Percentiles rank a stretch among this genome's conserved stretches.
Evolutionary conservation across 139 green algal genomes (phyloP).

Genomic region (Closterium sp.): DNA sequence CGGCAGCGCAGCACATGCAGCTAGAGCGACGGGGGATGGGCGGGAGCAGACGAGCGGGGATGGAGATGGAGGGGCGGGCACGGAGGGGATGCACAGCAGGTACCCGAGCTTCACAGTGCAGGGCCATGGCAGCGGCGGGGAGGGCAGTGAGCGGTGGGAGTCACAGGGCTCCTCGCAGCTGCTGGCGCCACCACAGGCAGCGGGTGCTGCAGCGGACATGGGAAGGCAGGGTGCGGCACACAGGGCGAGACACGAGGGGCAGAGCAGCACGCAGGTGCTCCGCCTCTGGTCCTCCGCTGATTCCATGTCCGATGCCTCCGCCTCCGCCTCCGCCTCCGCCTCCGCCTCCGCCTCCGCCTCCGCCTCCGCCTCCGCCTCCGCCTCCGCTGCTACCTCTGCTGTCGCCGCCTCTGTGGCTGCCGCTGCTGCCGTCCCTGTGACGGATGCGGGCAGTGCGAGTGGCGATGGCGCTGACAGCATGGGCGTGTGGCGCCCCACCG

Average conservation of each 20-base stretch:
- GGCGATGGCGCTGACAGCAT: not conserved
- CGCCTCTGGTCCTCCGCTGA: not conserved
- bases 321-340: not conserved
- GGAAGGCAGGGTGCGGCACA: no score
- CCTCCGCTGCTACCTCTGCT: no score
- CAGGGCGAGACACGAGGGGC: not conserved
- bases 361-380: not conserved
- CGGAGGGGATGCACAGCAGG: not conserved
- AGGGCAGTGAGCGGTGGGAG: not conserved
- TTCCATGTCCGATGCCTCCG: not conserved
- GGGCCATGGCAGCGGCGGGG: not conserved
- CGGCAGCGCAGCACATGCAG: no score
- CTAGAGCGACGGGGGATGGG: not conserved
- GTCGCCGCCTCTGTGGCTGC: not conserved
- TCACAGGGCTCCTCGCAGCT: no score
- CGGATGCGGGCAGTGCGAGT: not conserved
- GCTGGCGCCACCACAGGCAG: no score
- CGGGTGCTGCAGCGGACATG: no score
- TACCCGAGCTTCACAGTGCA: not conserved
- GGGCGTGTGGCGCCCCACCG: not conserved
- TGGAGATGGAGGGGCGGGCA: not conserved
- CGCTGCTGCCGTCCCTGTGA: not conserved
- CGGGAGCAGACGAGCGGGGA: not conserved
- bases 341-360: not conserved
- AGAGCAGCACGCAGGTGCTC: not conserved